phyloP scores from a whole-genome alignment of 2,329 filamentous ascomycete genomes.

The Cladosporium sp. region DNA sequence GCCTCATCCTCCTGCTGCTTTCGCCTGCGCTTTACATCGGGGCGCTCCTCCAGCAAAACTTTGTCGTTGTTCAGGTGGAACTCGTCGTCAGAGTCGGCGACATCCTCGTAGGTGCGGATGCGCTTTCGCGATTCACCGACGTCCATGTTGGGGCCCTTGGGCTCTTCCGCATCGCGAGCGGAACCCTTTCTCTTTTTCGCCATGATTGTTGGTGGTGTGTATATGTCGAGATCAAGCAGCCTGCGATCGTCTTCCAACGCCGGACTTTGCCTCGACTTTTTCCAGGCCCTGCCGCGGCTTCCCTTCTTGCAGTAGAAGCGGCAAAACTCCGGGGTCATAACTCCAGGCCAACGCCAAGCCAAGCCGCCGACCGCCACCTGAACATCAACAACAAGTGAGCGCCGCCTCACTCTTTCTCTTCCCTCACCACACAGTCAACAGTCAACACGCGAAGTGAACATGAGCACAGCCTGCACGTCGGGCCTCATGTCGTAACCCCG shows the following conservation, averaged over 20 bases:
- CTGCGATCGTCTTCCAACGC: not conserved
- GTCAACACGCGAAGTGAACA: slow-evolving; percentile 15
- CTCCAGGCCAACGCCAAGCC: not conserved
- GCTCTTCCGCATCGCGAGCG: slow-evolving; percentile 17
- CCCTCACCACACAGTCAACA: slow-evolving; percentile 7
- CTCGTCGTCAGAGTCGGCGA: slow-evolving; percentile 92
- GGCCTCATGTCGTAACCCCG: slow-evolving; percentile 8
- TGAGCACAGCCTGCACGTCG: slow-evolving; percentile 3
- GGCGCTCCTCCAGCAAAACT: slow-evolving; percentile 80
- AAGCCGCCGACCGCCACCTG: slow-evolving; percentile 3
- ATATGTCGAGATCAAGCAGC: not conserved
- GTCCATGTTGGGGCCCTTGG: slow-evolving; percentile 27
- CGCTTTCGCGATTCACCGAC: slow-evolving; percentile 54
- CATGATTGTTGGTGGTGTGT: slow-evolving; percentile 22
- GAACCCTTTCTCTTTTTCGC: slow-evolving; percentile 28
- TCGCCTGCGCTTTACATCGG: slow-evolving; percentile 73
- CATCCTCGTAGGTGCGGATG: slow-evolving; percentile 70
- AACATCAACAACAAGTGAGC: not conserved
- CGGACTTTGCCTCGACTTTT: slow-evolving; percentile 21
- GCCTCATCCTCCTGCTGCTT: slow-evolving; percentile 69
- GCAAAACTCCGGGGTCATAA: not conserved
- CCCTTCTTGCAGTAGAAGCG: not conserved
- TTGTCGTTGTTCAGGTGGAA: slow-evolving; percentile 86
- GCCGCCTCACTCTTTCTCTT: not conserved
- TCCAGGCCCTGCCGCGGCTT: slow-evolving; percentile 16